Percentiles rank a stretch among this genome's conserved stretches.
Conservation (phyloP, 768 basidiomycete genomes). For the Leccinum broughii region DNA sequence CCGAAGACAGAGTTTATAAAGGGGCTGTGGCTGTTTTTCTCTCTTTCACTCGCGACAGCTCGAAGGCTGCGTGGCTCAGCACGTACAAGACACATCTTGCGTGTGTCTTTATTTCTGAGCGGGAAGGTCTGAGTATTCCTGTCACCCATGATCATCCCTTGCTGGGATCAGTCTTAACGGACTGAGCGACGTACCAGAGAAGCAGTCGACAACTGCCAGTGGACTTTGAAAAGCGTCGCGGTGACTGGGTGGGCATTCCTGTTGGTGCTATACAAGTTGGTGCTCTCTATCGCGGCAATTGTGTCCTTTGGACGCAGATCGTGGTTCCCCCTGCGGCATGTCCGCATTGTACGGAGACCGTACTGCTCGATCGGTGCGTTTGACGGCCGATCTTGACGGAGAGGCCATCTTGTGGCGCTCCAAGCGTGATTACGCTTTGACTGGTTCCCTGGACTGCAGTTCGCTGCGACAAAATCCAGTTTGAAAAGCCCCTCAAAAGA, state of each 20-base stretch:
- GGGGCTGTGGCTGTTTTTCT: background rate
- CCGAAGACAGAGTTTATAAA: background rate
- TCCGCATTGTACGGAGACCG: background rate
- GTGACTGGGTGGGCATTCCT: conserved; percentile 23
- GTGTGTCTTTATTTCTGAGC: conserved; percentile 29
- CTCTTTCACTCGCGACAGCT: conserved; percentile 20
- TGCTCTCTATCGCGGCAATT: conserved; percentile 23
- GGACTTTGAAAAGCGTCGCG: conserved; percentile 30
- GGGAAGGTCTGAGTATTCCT: conserved; percentile 35
- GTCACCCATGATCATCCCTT: conserved; percentile 33
- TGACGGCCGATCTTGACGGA: too few relatives aligned
- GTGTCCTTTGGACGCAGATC: conserved; percentile 16
- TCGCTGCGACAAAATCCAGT: background rate
- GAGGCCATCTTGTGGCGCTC: background rate
- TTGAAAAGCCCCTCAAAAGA: background rate
- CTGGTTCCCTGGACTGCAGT: background rate
- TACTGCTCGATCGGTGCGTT: background rate
- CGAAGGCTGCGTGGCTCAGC: conserved; percentile 32
- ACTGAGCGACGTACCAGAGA: conserved; percentile 34
- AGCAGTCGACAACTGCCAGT: conserved; percentile 15
- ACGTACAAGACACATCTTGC: conserved; percentile 22
- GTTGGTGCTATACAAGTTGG: background rate
- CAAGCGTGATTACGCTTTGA: background rate
- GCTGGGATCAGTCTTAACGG: conserved; percentile 27
- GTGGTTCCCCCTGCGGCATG: background rate